Evolutionary conservation across 495 filamentous ascomycete species (phyloP).

Genomic region (Cryomyces antarcticus): DNA sequence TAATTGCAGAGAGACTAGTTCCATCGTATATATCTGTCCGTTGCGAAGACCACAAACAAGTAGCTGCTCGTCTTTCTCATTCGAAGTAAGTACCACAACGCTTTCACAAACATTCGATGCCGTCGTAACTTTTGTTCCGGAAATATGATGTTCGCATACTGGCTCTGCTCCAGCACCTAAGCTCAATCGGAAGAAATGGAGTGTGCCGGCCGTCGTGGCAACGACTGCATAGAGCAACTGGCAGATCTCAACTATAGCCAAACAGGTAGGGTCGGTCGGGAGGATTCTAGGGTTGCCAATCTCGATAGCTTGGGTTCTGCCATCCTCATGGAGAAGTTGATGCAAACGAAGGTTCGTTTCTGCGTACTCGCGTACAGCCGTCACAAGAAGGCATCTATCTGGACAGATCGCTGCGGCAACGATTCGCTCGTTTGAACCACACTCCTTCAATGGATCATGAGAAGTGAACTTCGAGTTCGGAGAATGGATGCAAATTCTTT

Average conservation of each 20-base stretch:
- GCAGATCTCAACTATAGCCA: background rate
- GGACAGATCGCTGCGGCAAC: conserved; percentile 7
- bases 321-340: background rate
- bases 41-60: conserved; percentile 14
- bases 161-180: background rate
- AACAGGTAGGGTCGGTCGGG: background rate
- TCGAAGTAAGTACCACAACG: conserved; percentile 1
- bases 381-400: background rate
- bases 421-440: background rate
- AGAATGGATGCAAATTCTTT: conserved; percentile 1
- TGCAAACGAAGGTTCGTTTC: background rate
- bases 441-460: background rate
- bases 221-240: background rate
- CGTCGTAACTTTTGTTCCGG: background rate
- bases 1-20: background rate
- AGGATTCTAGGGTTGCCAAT: background rate
- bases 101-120: conserved; percentile 7
- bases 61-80: background rate
- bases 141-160: background rate
- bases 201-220: background rate
- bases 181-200: background rate
- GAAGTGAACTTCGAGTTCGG: background rate
- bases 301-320: background rate
- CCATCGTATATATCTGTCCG: conserved; percentile 5
- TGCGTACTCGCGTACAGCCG: background rate